Evolutionary conservation across 495 filamentous ascomycete genomes (phyloP).

Genomic region (Podospora anserina): DNA sequence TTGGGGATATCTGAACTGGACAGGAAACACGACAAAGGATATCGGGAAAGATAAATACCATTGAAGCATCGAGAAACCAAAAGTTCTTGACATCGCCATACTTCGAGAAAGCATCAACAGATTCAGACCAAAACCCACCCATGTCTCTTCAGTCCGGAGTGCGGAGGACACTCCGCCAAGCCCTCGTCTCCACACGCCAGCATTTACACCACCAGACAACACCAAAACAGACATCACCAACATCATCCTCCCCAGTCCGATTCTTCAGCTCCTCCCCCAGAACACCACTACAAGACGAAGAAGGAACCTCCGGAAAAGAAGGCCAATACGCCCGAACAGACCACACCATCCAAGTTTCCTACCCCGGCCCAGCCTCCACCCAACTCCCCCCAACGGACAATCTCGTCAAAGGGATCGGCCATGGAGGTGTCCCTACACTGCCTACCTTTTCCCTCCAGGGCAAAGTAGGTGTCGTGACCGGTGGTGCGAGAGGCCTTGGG

Average conservation of each 20-base stretch:
- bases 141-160: background rate
- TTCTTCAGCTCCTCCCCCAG: background rate
- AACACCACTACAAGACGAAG: background rate
- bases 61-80: background rate
- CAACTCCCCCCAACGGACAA: constrained; percentile 63
- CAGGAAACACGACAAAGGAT: background rate
- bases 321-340: constrained; percentile 73
- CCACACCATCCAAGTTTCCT: constrained; percentile 52
- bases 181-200: background rate
- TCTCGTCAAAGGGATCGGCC: constrained; percentile 53
- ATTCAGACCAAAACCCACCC: background rate
- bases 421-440: constrained; percentile 59
- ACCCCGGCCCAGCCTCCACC: background rate
- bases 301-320: background rate
- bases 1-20: background rate
- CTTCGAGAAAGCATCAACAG: background rate
- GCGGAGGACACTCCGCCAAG: background rate
- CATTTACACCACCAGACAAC: background rate
- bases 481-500: constrained; percentile 80
- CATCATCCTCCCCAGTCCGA: background rate
- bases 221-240: background rate
- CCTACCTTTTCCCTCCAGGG: constrained; percentile 72
- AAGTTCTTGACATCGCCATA: background rate
- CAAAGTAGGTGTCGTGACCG: constrained; percentile 75
- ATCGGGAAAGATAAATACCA: background rate